Conservation (phyloP, 164 flowering plant genomes). For the Paratinospora sagittata region DNA sequence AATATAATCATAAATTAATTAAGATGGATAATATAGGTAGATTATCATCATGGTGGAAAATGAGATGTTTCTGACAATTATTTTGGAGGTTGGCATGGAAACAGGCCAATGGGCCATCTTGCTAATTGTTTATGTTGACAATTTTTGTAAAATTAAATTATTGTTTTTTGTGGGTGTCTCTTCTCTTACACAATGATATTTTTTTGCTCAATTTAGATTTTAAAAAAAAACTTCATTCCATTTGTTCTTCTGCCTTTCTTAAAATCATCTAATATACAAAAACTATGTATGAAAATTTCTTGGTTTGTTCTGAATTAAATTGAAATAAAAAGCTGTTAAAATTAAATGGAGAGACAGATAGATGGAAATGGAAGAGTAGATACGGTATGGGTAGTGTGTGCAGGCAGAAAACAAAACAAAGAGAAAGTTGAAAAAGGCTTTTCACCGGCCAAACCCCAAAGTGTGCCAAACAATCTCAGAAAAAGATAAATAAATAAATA, state of each 20-base stretch:
- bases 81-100: constrained; percentile 1
- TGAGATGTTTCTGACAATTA: neutral
- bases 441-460: constrained; percentile 39
- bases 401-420: constrained; percentile 30
- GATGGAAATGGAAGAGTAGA: neutral
- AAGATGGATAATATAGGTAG: neutral
- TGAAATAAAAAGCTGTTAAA: neutral
- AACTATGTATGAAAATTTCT: too few species aligned
- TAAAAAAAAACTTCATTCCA: too few species aligned
- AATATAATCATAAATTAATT: too few species aligned
- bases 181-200: too few species aligned
- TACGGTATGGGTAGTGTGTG: neutral
- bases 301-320: neutral
- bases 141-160: neutral
- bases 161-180: neutral
- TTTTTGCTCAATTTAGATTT: too few species aligned
- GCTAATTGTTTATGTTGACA: neutral
- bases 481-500: neutral
- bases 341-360: neutral
- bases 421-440: constrained; percentile 54
- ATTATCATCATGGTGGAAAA: neutral
- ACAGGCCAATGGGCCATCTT: neutral
- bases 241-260: too few species aligned
- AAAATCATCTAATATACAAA: too few species aligned
- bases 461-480: constrained; percentile 15